Base-by-base conservation (phyloP, 352 stramenopile genomes). In the Phytophthora idaei region DNA sequence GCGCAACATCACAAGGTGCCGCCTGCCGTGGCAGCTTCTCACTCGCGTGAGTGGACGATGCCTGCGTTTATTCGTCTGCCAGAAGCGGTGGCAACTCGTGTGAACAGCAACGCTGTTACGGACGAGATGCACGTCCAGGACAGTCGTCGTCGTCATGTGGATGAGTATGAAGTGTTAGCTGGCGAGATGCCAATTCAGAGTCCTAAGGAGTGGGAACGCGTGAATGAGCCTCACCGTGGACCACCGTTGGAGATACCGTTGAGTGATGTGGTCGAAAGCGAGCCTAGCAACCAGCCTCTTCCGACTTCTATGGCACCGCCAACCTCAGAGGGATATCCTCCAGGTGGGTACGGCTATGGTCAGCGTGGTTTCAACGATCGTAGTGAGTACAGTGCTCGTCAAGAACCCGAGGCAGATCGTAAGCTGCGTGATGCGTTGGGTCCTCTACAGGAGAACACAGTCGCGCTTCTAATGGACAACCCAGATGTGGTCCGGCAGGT, bases 141-240 rank as follows among this genome's bases (percentile, higher is more conserved):
- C 34, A 78, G 73, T 32, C 83, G 87, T 32, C 92, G 83, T 48
- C 87, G 87, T 25, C 85, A 83, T 36, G 85, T 92, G 63, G 90
- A 94, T 63, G 87, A 95, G 59, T 95, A 88, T 62, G 74, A 93
- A 65, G 83, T 95, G 21, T 62, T 95, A 55, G 83, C 88, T 61
- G 85, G 85, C 27, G 87, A 95, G 71, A 82, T 93, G 61, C 85
- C 87, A 37, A 87, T 86, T 29, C 46, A 73, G 36, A 90, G 83
- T 28, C 87, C 87, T 5, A 93, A 94, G 58, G 87, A 95, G 58
- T 95, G 87, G 87, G 73, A 75, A 68, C 82, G 78, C 9, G 65
- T 71, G 8, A 90, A 85, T 44, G 85, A 95, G 28, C 76, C 78
- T 44, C 78, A 84, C 42, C 84, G 81, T 11, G 84, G 81, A 1